Evolutionary conservation across 1,284 basidiomycete genomes (phyloP).

Genomic region (Heimioporus retisporus): DNA sequence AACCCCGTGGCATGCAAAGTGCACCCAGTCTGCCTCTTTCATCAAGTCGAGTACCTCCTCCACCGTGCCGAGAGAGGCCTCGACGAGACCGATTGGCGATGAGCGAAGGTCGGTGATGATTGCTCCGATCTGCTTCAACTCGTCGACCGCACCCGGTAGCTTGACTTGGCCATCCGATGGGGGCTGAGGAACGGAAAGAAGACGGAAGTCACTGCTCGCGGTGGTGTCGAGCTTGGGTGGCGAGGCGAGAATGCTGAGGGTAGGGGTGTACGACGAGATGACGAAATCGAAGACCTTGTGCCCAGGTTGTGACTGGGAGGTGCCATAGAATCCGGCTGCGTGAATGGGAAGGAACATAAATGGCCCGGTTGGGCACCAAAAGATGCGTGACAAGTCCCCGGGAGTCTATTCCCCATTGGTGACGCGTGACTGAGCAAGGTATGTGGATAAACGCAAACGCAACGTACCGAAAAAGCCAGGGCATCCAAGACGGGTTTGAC

Average conservation of each 20-base stretch:
- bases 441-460: background rate
- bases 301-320: background rate
- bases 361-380: background rate
- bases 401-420: too few relatives aligned
- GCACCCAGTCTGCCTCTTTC: constrained; percentile 15
- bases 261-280: background rate
- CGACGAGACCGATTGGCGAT: too few relatives aligned
- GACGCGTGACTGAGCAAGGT: too few relatives aligned
- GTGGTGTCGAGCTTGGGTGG: background rate
- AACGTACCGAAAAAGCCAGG: background rate
- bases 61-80: too few relatives aligned
- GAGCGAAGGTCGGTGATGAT: background rate
- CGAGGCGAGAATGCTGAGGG: background rate
- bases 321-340: constrained; percentile 1
- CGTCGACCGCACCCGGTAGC: constrained; percentile 14
- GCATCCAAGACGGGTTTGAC: background rate
- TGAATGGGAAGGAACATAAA: constrained; percentile 1
- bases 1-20: constrained; percentile 19
- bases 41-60: background rate
- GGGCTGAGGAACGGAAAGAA: constrained; percentile 12
- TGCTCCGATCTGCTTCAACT: constrained; percentile 6
- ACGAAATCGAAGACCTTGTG: constrained; percentile 2
- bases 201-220: background rate
- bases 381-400: background rate
- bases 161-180: background rate